A percentile compares a stretch with the other conserved stretches of the same genome.
These are phyloP conservation scores for Rutstroemia sydowiana DNA, from an alignment of 2,329 filamentous ascomycete genomes.

Conservation along the genomic window DNA sequence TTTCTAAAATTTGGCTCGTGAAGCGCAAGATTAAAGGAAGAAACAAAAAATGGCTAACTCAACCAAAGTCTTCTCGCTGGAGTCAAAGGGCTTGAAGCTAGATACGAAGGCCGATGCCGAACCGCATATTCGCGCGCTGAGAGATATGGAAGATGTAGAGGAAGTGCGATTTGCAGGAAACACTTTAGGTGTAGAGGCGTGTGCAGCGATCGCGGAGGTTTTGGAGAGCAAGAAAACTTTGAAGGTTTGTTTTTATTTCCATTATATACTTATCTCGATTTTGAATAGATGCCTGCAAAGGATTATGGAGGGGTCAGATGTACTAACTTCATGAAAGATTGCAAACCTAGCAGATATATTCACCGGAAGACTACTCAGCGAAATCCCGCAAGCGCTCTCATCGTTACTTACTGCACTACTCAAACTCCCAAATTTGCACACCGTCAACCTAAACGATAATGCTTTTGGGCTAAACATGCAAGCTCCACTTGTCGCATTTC, in stretches of 20 bases:
- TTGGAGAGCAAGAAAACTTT: conserved; percentile 78
- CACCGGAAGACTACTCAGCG: conserved; percentile 83
- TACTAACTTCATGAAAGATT: conserved; percentile 37
- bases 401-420: conserved; percentile 80
- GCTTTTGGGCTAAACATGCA: conserved; percentile 95
- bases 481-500: conserved; percentile 85
- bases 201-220: conserved; percentile 74
- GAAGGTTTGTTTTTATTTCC: conserved; percentile 43
- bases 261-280: background rate
- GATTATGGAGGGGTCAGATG: background rate
- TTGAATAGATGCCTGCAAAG: background rate
- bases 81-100: conserved; percentile 88
- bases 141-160: conserved; percentile 66
- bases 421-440: conserved; percentile 77
- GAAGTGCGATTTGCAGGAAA: conserved; percentile 86
- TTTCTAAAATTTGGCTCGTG: no score
- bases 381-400: conserved; percentile 86
- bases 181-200: conserved; percentile 84
- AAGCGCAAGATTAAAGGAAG: background rate
- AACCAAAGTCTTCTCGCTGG: conserved; percentile 74
- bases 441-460: conserved; percentile 94
- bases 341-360: conserved; percentile 97
- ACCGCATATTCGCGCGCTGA: conserved; percentile 69
- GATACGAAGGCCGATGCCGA: conserved; percentile 82
- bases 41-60: conserved; percentile 40